A percentile compares a stretch with the other conserved stretches of the same genome.
Conservation (phyloP, 768 basidiomycete species). For the Leucogyrophana mollusca region DNA sequence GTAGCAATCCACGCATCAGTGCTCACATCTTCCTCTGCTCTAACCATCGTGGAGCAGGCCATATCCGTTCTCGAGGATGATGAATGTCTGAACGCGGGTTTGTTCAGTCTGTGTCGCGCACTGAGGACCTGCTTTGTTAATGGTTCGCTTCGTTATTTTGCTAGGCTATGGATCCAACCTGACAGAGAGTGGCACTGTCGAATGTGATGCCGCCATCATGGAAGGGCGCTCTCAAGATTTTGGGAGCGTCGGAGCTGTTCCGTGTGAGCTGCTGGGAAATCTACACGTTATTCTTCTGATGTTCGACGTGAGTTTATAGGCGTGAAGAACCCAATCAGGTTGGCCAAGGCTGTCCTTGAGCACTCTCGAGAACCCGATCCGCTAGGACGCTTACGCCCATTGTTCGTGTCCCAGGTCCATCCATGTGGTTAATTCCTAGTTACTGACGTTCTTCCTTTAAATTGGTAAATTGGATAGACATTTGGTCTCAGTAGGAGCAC, state of each 20-base stretch:
- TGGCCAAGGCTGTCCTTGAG: constrained; percentile 58
- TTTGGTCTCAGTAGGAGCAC: constrained; percentile 62
- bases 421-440: no score
- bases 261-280: constrained; percentile 41
- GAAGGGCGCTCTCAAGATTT: constrained; percentile 47
- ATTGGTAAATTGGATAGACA: constrained; percentile 24
- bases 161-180: constrained; percentile 78
- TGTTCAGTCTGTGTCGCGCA: constrained; percentile 5
- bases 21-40: constrained; percentile 21
- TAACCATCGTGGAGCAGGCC: constrained; percentile 51
- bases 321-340: constrained; percentile 65
- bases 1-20: constrained; percentile 32
- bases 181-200: constrained; percentile 69
- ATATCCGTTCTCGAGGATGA: constrained; percentile 65
- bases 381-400: constrained; percentile 67
- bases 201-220: constrained; percentile 83
- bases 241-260: constrained; percentile 72
- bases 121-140: not conserved
- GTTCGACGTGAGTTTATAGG: constrained; percentile 36
- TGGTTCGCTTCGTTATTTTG: not conserved
- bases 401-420: constrained; percentile 48
- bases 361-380: constrained; percentile 45
- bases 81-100: constrained; percentile 70
- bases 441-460: not conserved
- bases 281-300: not conserved